Conservation (phyloP, 164 flowering plant species). For the Saururus chinensis region DNA sequence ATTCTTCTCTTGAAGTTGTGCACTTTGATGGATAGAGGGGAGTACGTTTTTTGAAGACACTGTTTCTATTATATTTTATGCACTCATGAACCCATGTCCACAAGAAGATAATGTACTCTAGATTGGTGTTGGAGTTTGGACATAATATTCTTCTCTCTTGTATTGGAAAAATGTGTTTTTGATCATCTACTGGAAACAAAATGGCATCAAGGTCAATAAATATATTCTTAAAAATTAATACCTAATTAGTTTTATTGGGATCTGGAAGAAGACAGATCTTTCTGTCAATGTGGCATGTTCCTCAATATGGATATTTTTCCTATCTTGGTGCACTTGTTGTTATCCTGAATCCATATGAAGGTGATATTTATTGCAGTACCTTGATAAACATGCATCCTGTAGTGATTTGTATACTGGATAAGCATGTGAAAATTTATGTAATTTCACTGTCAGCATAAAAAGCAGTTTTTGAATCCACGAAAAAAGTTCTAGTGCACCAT, state of each 20-base stretch:
- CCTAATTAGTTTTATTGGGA: not conserved
- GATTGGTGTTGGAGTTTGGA: too few species aligned
- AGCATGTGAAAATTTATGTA: not conserved
- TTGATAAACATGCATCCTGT: not conserved
- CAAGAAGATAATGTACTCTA: not conserved
- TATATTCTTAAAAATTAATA: too few species aligned
- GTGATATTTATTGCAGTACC: not conserved
- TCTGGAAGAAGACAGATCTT: not conserved
- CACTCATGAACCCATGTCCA: not conserved
- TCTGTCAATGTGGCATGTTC: not conserved
- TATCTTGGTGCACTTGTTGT: not conserved
- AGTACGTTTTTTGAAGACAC: not conserved
- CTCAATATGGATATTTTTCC: not conserved
- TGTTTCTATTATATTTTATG: not conserved
- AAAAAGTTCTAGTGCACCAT: not conserved
- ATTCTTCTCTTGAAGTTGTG: not conserved
- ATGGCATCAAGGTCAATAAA: too few species aligned
- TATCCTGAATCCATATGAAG: not conserved
- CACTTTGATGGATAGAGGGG: not conserved
- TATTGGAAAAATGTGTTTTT: too few species aligned
- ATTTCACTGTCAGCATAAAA: not conserved
- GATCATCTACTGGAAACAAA: too few species aligned
- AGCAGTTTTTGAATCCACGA: not conserved
- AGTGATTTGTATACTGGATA: too few species aligned
- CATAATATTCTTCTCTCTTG: too few species aligned